Base-by-base conservation (phyloP, 2,329 filamentous ascomycete genomes). In the Bertia moriformis region DNA sequence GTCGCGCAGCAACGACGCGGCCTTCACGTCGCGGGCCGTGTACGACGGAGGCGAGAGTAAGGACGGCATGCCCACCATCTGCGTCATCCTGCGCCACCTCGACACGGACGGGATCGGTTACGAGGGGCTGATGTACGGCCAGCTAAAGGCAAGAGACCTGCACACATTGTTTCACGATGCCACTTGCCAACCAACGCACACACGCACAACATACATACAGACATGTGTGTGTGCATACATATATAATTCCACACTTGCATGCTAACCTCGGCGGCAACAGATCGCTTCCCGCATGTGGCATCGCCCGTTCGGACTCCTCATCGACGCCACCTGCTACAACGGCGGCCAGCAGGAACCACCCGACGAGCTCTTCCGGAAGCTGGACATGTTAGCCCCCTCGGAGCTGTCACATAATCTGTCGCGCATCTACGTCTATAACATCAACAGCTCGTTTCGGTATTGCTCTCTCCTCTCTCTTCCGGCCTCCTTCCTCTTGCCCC, bases 1-100 rank as follows among this genome's bases (percentile, higher is more conserved):
- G 2, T 77, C 78, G 45, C 67, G 72, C 27, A 73, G 71, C 46
- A 73, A 70, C 0, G 78, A 81, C 46, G 78, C 74, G 2, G 73
- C 78, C 42, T 55, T 78, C 17, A 77, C 74, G 2, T 71, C 72
- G 18, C 66, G 76, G 17, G 76, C 77, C 18, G 72, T 83, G 12
- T 83, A 82, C 49, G 78, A 83, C 49, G 78, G 78, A 22, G 78
- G 78, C 15, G 76, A 82, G 55, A 81, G 73, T 57, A 81, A 78
- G 69, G 77, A 82, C 51, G 77, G 75, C 4, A 55, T 82, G 30
- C 73, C 77, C 0, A 76, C 81, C 39, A 78, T 83, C 40, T 82
- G 77, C 49, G 65, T 83, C 40, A 78, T 83, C 45, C 60, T 82
- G 42, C 67, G 78, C 15, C 71, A 82, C 47, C 78, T 82, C 42